A percentile compares a stretch with the other conserved stretches of the same genome.
phyloP scores from a whole-genome alignment of 2,329 filamentous ascomycete genomes.

The Fusarium camptoceras region DNA sequence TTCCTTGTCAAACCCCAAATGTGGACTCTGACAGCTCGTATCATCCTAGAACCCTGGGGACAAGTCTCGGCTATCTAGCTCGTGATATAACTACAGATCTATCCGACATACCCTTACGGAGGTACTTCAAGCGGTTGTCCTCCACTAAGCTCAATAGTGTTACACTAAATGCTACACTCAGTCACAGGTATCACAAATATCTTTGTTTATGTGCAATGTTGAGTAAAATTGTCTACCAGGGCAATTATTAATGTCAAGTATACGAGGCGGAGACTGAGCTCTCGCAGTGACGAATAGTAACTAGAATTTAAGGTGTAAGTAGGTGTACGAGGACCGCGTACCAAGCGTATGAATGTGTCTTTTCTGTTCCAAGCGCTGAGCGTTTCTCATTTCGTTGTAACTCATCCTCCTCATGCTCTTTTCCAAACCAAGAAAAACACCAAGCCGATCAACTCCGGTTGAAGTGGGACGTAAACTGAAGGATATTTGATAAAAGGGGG shows the following conservation, averaged over 20 bases:
- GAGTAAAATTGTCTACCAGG: slow-evolving; percentile 51
- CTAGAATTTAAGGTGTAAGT: slow-evolving; percentile 43
- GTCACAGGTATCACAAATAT: neutral
- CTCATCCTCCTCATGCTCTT: slow-evolving; percentile 34
- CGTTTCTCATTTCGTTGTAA: slow-evolving; percentile 39
- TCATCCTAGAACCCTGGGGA: slow-evolving; percentile 13
- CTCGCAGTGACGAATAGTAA: slow-evolving; percentile 44
- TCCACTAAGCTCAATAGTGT: neutral
- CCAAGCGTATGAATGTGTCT: slow-evolving; percentile 35
- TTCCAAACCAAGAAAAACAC: slow-evolving; percentile 43
- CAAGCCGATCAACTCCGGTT: slow-evolving; percentile 46
- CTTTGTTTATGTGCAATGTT: slow-evolving; percentile 45
- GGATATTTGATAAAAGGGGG: slow-evolving; percentile 38
- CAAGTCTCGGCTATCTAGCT: neutral
- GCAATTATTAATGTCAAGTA: slow-evolving; percentile 48
- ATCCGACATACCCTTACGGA: neutral
- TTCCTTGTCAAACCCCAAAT: neutral
- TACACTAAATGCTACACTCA: neutral
- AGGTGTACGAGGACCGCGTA: slow-evolving; percentile 36
- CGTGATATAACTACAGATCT: neutral
- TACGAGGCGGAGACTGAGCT: slow-evolving; percentile 39
- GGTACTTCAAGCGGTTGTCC: neutral
- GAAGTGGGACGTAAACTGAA: slow-evolving; percentile 37
- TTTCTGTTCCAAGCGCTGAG: slow-evolving; percentile 34
- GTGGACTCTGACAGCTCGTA: neutral